A percentile compares a stretch with the other conserved stretches of the same genome.
Evolutionary conservation across 805 yeast species (phyloP).

Genomic region (Barnettozyma pratensis): DNA sequence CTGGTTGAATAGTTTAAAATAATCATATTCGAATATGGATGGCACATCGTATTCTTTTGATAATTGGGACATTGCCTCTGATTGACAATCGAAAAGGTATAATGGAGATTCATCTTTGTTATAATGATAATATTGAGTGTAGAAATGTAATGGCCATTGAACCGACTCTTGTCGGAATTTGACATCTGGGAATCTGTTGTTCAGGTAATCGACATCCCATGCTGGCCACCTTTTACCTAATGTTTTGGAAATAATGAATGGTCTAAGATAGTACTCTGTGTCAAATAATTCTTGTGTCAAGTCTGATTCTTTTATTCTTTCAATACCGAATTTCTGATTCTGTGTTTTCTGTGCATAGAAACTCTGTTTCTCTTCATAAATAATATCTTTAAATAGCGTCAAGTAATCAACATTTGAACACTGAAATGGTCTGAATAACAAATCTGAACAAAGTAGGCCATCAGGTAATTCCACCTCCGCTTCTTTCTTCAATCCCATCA

Average conservation of each 20-base stretch:
- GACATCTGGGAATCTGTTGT: conserved; percentile 50
- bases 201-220: conserved; percentile 53
- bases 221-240: conserved; percentile 48
- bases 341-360: conserved; percentile 18
- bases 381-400: conserved; percentile 41
- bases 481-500: conserved; percentile 37
- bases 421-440: conserved; percentile 78
- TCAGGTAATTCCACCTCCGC: conserved; percentile 41
- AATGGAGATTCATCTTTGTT: conserved; percentile 82
- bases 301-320: conserved; percentile 41
- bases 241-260: conserved; percentile 51
- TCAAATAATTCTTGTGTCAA: conserved; percentile 45
- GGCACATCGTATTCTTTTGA: conserved; percentile 53
- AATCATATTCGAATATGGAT: conserved; percentile 48
- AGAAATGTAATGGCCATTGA: conserved; percentile 65
- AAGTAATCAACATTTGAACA: conserved; percentile 66
- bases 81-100: conserved; percentile 78
- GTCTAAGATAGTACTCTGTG: conserved; percentile 41
- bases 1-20: conserved; percentile 47
- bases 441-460: conserved; percentile 63
- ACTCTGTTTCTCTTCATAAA: conserved; percentile 38
- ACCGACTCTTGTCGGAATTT: conserved; percentile 82
- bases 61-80: conserved; percentile 57
- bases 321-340: conserved; percentile 35
- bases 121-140: conserved; percentile 50